Percentiles rank a stretch among this genome's conserved stretches.
These are phyloP conservation scores for Thermoascus crustaceus DNA, from an alignment of 2,329 filamentous ascomycete genomes.

Conservation along the genomic window DNA sequence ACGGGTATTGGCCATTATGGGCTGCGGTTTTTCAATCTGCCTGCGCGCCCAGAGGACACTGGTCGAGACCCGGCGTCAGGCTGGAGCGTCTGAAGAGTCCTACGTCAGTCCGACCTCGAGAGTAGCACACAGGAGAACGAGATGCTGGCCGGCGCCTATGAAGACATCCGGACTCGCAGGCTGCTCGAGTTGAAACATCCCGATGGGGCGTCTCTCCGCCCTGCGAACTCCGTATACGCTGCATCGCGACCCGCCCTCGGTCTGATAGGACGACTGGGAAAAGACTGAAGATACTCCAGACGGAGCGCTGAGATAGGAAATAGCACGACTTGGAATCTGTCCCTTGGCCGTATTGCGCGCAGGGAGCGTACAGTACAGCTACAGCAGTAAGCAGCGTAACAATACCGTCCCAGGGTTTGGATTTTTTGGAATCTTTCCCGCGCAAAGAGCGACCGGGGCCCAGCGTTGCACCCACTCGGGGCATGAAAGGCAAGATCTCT, in stretches of 20 bases:
- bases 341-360: not conserved
- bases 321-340: not conserved
- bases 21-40: too few species aligned
- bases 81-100: not conserved
- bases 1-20: slow-evolving; percentile 14
- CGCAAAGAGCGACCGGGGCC: not conserved
- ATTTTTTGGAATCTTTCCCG: not conserved
- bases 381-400: not conserved
- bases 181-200: not conserved
- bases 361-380: not conserved
- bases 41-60: slow-evolving; percentile 8
- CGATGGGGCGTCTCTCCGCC: not conserved
- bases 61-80: slow-evolving; percentile 17
- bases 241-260: too few species aligned
- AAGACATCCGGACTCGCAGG: not conserved
- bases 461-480: slow-evolving; percentile 1
- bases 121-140: not conserved
- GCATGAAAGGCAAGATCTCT: too few species aligned
- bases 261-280: too few species aligned
- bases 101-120: not conserved
- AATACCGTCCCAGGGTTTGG: not conserved
- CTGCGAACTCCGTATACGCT: too few species aligned
- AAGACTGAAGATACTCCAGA: not conserved
- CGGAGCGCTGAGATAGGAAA: too few species aligned
- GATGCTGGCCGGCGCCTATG: not conserved